phyloP scores from a whole-genome alignment of 495 filamentous ascomycete species.

The Trichoderma gamsii region DNA sequence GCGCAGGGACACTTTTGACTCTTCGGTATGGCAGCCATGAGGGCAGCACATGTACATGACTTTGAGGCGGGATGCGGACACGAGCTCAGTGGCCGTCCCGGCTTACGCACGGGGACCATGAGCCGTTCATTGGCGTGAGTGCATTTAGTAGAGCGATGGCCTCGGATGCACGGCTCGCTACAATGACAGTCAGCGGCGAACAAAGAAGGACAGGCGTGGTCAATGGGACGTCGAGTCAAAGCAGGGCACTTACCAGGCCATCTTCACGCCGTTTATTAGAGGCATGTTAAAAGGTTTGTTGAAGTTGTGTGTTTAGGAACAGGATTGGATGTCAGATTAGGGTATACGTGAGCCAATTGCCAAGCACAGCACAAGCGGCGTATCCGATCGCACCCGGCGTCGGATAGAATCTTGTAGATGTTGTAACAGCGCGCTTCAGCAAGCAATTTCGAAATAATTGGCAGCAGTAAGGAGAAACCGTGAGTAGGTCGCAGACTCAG shows the following conservation, averaged over 20 bases:
- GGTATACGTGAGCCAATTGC: neutral
- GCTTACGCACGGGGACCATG: constrained; percentile 74
- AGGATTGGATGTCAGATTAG: neutral
- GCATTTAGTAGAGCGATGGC: constrained; percentile 81
- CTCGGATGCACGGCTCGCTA: constrained; percentile 78
- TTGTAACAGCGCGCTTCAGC: constrained; percentile 7
- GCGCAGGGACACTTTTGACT: constrained; percentile 45
- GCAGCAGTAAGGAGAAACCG: neutral
- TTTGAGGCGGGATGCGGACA: constrained; percentile 67
- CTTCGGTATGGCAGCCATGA: constrained; percentile 49
- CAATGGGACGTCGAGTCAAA: neutral
- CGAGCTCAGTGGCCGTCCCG: constrained; percentile 68
- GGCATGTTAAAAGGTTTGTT: constrained; percentile 38
- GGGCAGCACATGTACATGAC: constrained; percentile 41
- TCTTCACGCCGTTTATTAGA: constrained; percentile 51
- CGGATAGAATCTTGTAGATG: neutral
- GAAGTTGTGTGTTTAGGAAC: too few relatives aligned
- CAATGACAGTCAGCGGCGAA: neutral
- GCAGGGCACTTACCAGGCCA: constrained; percentile 48
- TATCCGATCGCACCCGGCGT: neutral
- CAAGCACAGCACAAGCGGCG: neutral
- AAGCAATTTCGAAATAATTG: neutral
- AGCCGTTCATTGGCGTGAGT: constrained; percentile 64
- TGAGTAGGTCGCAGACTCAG: neutral
- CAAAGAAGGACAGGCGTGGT: constrained; percentile 9